These are phyloP conservation scores for Rosa rugosa DNA, from an alignment of 306 rosid species.

Conservation along the genomic window DNA sequence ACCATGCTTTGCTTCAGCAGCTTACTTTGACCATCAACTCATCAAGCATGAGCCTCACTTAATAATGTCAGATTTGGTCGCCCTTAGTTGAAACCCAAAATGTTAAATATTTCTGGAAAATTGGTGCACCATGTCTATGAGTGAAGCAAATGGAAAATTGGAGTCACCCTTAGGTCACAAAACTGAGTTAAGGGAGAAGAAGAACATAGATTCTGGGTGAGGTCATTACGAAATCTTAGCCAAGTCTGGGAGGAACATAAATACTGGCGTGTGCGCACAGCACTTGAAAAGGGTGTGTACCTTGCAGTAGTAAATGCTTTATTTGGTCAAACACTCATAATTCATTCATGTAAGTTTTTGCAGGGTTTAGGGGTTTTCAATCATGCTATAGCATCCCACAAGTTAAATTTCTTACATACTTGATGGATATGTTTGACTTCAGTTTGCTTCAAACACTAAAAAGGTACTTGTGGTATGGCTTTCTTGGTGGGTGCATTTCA, in stretches of 20 bases:
- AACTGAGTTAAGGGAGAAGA: slow-evolving; percentile 43
- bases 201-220: slow-evolving; percentile 63
- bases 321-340: slow-evolving; percentile 46
- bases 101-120: not conserved
- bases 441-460: slow-evolving; percentile 11
- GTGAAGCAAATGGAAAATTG: not conserved
- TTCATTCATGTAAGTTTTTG: slow-evolving; percentile 14
- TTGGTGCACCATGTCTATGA: not conserved
- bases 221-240: slow-evolving; percentile 47
- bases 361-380: slow-evolving; percentile 35
- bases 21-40: slow-evolving; percentile 2
- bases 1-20: slow-evolving; percentile 8
- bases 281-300: slow-evolving; percentile 29
- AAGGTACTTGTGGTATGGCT: slow-evolving; percentile 22
- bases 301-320: slow-evolving; percentile 54
- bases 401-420: slow-evolving; percentile 41
- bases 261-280: slow-evolving; percentile 54
- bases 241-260: slow-evolving; percentile 38
- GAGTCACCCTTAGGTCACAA: slow-evolving; percentile 11
- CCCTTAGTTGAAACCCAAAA: not conserved
- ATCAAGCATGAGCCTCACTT: not conserved
- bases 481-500: not conserved
- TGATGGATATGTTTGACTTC: slow-evolving; percentile 52
- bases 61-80: not conserved
- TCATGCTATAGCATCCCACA: slow-evolving; percentile 36